Base-by-base conservation (phyloP, 2,329 filamentous ascomycete species). In the Alternaria sp. region DNA sequence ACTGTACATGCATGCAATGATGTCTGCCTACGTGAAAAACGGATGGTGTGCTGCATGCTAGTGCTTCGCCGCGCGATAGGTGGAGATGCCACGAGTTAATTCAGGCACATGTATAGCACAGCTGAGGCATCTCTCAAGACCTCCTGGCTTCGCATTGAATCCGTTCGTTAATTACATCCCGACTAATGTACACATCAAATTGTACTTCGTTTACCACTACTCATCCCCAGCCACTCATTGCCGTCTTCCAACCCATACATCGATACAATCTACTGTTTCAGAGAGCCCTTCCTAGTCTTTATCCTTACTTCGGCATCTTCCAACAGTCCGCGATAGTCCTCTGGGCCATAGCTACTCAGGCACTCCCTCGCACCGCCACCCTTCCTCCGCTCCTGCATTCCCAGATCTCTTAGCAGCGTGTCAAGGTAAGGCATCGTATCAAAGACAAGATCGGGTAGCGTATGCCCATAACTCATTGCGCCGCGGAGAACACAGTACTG, bases 381-480 rank as follows among this genome's bases (percentile, higher is more conserved):
- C 49, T 77, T 76, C 49, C 73, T 63, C 11, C 57, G 55, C 30
- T 43, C 66, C 45, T 65, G 3, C 1, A 78, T 6, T 0, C 73
- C 71, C 17, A 78, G 13, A 61, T 77, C 74, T 10, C 17, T 28
- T 6, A 76, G 43, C 43, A 78, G 44, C 11, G 70, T 28, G 51
- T 77, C 75, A 6, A 77, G 64, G 59, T 77, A 78, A 15, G 75
- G 71, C 50, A 78, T 46, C 13, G 55, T 67, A 44, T 78, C 76
- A 53, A 76, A 77, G 26, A 72, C 69, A 2, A 79, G 50, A 44
- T 79, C 76, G 1, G 77, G 76, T 93, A 77, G 0, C 87, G 90
- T 59, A 94, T 91, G 5, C 81, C 79, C 63, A 92, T 74, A 77
- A 94, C 91, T 17, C 93, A 75, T 72, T 93, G 96, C 5, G 91